A percentile compares a stretch with the other conserved stretches of the same genome.
phyloP scores from a whole-genome alignment of 2,329 filamentous ascomycete species.

The Pseudocercospora musae region DNA sequence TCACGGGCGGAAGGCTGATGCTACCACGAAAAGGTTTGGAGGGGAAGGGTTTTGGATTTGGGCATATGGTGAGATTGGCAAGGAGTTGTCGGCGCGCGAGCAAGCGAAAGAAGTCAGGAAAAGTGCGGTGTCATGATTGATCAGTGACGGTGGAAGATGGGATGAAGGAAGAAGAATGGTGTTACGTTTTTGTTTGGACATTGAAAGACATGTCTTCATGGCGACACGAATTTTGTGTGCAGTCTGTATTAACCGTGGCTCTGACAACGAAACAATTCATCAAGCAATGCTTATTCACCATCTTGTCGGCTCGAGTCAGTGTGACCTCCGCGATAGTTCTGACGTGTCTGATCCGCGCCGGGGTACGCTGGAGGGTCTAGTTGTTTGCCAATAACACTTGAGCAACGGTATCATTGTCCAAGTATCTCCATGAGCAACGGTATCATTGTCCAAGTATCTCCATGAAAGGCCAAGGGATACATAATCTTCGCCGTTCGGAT shows the following conservation, averaged over 20 bases:
- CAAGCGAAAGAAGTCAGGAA: not conserved
- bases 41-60: not conserved
- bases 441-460: not conserved
- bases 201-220: not conserved
- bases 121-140: not conserved
- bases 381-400: not conserved
- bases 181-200: not conserved
- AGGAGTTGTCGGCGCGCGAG: not conserved
- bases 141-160: not conserved
- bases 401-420: not conserved
- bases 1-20: constrained; percentile 6
- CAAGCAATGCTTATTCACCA: not conserved
- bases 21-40: not conserved
- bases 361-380: not conserved
- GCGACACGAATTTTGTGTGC: not conserved
- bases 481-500: not conserved
- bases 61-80: not conserved
- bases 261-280: not conserved
- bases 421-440: not conserved
- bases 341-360: not conserved
- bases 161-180: not conserved
- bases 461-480: not conserved
- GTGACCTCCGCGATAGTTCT: not conserved
- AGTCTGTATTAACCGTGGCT: not conserved
- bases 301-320: not conserved